Conservation (phyloP, 257 asterid genomes). For the Striga asiatica region DNA sequence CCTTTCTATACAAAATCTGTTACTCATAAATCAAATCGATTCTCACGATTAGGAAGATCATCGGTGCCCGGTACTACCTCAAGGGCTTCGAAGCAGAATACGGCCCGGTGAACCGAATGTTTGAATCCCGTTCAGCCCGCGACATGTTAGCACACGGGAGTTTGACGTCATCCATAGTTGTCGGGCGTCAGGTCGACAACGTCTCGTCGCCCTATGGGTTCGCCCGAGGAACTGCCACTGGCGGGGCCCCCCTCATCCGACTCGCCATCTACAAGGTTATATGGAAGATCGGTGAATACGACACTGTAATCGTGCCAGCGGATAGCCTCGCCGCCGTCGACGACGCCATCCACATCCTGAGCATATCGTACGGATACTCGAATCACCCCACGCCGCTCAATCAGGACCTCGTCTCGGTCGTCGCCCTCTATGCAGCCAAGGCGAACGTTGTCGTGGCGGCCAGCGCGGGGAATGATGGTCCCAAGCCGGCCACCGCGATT, state of each 20-base stretch:
- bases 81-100: constrained; percentile 54
- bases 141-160: constrained; percentile 94
- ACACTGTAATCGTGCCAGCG: too few species aligned
- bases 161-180: constrained; percentile 71
- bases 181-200: constrained; percentile 39
- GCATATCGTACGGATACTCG: constrained; percentile 67
- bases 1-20: too few species aligned
- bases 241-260: constrained; percentile 78
- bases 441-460: constrained; percentile 59
- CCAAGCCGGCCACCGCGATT: constrained; percentile 38
- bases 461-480: constrained; percentile 85
- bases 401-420: constrained; percentile 56
- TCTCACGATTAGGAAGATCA: constrained; percentile 55
- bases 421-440: constrained; percentile 73
- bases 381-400: constrained; percentile 24
- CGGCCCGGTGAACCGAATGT: constrained; percentile 51
- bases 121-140: constrained; percentile 68
- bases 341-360: constrained; percentile 67
- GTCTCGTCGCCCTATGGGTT: constrained; percentile 67
- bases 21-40: neutral
- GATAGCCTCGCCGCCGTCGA: constrained; percentile 92
- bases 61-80: constrained; percentile 82
- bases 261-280: constrained; percentile 86
- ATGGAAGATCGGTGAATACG: too few species aligned
- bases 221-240: constrained; percentile 68